Evolutionary conservation across 1,284 basidiomycete genomes (phyloP), one percentile per base, ranked within the genome.

Genomic region (Melampsora occidentalis): DNA sequence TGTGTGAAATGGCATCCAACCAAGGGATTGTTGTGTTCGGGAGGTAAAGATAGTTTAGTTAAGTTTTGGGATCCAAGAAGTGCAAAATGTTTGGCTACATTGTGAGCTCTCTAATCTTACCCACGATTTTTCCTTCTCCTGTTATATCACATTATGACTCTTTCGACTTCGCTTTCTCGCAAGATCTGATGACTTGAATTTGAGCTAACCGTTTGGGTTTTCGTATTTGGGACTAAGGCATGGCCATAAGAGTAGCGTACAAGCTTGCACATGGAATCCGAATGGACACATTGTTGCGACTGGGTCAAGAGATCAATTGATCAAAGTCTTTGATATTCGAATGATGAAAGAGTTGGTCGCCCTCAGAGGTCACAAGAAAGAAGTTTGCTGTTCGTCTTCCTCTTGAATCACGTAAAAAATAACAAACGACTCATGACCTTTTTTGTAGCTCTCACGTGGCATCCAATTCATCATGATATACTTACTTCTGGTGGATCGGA

Each of bases 41-140:
- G 97, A 33, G 92, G 91, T 81, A 98, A 98, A 84, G 97, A 99
- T 84, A 97, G 98, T 83, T 88, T 94, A 80, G 94, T 99, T 84
- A 99, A 98, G 82, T 98, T 99, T 83, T 99, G 96, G 96, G 96
- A 99, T 84, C 97, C 96, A 7, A 87, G 94, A 61, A 92, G 91
- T 10, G 91, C 90, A 49, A 93, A 91, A 5, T 89, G 90, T 49
- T 87, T 97, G 12, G 91, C 91, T 5, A 95, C 94, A 0, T 84
- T 96, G 90, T 94, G 81, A 79, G 89, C 85, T 39, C 16, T 6
- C 5, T n/a, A 1, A 22, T 59, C n/a, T 59, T 1, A 25, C n/a
- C 12, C 5, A 39, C 35, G 35, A 39, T 39, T 39, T 39, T 39
- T 39, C 35, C 35, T 39, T 10, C 35, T 10, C 10, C 10, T 39